Base-by-base conservation (phyloP, 2,329 filamentous ascomycete genomes). In the Scedosporium minutisporum region DNA sequence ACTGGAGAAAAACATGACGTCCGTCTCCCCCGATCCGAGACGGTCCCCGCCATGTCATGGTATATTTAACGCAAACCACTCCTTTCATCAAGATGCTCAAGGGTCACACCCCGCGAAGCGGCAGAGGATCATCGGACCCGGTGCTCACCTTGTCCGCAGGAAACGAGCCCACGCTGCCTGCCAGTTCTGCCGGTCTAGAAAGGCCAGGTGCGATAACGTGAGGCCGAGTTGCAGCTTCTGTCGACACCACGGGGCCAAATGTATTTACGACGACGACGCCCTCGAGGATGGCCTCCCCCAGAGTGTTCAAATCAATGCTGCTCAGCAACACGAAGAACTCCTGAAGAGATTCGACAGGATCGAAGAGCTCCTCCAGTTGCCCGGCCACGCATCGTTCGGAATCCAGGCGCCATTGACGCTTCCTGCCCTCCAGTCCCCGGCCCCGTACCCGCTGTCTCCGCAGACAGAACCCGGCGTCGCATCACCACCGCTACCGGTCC, bases 261-360 rank as follows among this genome's bases (percentile, higher is more conserved):
- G 64, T 4, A 38, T 65, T 33, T 65, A 5, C 27, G 27, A 65
- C 10, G 61, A 59, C 9, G 63, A 64, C 2, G 58, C 41, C 44
- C 58, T 41, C 7, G 57, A 38, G n/a, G 48, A 42, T 18, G 18
- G 57, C 18, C 33, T 18, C 14, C 42, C 42, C 4, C 42, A 18
- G 42, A 18, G 18, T 7, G 14, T 18, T 46, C 42, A 46, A 29
- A 29, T 29, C 63, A 27, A 59, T 58, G 6, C 41, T 58, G 1
- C 44, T 63, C 12, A 53, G 64, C n/a, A 65, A 25, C 62, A 64
- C 10, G 58, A 64, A 46, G 29, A 61, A 4, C 41, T 64, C 42
- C 53, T 63, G 12, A 61, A 59, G 23, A 29, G 58, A 27, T 44
- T 53, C 10, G 16, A 18, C 27, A 14, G 42, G 21, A 4, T 38